phyloP scores from a whole-genome alignment of 2,329 filamentous ascomycete genomes.

The Diaporthe citrichinensis region DNA sequence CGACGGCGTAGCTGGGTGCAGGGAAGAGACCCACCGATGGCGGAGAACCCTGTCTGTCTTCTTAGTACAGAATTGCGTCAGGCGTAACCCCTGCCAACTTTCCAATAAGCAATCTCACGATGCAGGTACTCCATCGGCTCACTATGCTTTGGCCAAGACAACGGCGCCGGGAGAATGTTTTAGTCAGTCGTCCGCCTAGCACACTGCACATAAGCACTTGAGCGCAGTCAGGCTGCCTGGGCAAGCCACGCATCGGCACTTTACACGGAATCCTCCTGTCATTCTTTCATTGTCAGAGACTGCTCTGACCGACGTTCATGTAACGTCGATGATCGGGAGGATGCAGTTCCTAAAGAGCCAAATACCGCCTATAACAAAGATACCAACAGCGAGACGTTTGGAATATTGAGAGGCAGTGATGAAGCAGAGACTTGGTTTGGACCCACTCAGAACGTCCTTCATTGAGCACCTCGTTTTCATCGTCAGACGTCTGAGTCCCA shows the following conservation, averaged over 20 bases:
- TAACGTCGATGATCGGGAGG: not conserved
- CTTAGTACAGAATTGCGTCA: not conserved
- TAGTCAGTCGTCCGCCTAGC: not conserved
- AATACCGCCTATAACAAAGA: too few relatives aligned
- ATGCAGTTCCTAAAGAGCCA: not conserved
- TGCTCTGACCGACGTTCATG: not conserved
- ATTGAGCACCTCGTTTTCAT: not conserved
- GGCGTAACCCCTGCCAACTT: slow-evolving; percentile 6
- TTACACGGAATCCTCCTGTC: not conserved
- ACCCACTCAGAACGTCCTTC: not conserved
- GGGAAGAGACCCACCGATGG: slow-evolving; percentile 8
- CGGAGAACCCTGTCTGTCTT: slow-evolving; percentile 33
- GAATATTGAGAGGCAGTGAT: not conserved
- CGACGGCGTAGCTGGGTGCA: slow-evolving; percentile 1
- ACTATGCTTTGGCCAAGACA: slow-evolving; percentile 1
- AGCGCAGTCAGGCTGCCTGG: not conserved
- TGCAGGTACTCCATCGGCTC: slow-evolving; percentile 16
- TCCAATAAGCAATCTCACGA: slow-evolving; percentile 12
- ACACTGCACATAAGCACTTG: not conserved
- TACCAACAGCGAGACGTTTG: not conserved
- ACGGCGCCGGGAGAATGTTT: not conserved
- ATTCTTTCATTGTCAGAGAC: not conserved
- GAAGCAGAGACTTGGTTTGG: not conserved
- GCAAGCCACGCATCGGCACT: not conserved
- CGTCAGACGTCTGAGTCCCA: not conserved